A percentile compares a stretch with the other conserved stretches of the same genome.
Conservation (phyloP, 148 eudicot genomes). For the Mesembryanthemum crystallinum region DNA sequence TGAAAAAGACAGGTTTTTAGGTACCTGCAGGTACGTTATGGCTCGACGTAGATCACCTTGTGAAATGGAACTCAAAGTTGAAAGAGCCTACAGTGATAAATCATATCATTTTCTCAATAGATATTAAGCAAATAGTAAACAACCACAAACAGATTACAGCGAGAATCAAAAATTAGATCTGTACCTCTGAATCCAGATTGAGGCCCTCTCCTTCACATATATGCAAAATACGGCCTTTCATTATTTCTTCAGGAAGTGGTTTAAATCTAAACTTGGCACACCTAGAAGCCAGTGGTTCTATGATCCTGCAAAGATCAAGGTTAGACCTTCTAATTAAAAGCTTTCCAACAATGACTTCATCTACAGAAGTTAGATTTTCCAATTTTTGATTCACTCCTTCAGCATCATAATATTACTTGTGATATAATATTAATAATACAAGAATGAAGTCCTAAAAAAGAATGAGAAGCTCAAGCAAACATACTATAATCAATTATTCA, state of each 20-base stretch:
- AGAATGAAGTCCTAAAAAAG: too few relatives aligned
- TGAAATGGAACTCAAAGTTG: slow-evolving; percentile 81
- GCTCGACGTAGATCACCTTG: slow-evolving; percentile 98
- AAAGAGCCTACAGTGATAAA: slow-evolving; percentile 59
- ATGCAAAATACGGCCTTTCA: slow-evolving; percentile 71
- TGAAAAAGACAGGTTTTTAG: slow-evolving; percentile 12
- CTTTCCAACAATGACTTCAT: not conserved
- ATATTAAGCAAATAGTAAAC: slow-evolving; percentile 8
- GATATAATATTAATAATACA: not conserved
- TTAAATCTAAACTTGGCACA: slow-evolving; percentile 96
- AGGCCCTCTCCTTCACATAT: slow-evolving; percentile 88
- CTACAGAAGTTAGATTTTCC: not conserved
- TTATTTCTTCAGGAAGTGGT: slow-evolving; percentile 83
- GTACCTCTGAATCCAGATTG: slow-evolving; percentile 76
- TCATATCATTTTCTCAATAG: slow-evolving; percentile 12
- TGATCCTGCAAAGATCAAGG: slow-evolving; percentile 58
- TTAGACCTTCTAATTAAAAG: not conserved
- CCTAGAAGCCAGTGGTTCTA: slow-evolving; percentile 93
- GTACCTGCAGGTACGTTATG: slow-evolving; percentile 87
- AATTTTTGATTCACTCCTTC: not conserved
- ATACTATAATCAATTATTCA: not conserved
- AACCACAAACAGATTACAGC: not conserved
- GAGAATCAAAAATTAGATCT: slow-evolving; percentile 15
- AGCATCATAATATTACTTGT: not conserved
- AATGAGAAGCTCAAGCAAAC: not conserved